These are phyloP conservation scores for Colletotrichum paranaense DNA, from an alignment of 2,329 filamentous ascomycete species.

Conservation along the genomic window DNA sequence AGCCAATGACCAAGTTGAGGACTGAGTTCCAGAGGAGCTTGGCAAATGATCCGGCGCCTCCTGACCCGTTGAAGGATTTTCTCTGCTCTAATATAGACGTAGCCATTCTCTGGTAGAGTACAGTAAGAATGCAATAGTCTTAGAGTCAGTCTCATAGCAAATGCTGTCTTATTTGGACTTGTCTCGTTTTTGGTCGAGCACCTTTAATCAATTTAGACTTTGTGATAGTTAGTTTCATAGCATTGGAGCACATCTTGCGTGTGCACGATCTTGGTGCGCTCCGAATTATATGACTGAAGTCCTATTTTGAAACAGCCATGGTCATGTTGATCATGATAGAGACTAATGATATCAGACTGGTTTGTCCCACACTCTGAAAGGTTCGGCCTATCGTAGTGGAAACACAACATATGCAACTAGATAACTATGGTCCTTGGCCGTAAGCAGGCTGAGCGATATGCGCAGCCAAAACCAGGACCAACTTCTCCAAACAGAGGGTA, in stretches of 20 bases:
- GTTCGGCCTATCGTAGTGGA: neutral
- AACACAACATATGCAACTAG: conserved; percentile 24
- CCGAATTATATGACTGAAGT: neutral
- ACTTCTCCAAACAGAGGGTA: neutral
- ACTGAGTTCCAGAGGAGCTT: conserved; percentile 43
- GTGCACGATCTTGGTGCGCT: neutral
- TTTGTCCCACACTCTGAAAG: neutral
- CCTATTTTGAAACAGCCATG: neutral
- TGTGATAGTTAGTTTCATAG: neutral
- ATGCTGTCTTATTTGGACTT: neutral
- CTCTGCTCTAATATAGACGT: neutral
- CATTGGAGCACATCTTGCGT: neutral
- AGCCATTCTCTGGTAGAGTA: neutral
- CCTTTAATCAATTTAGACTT: neutral
- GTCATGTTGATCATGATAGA: neutral
- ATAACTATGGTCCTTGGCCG: neutral
- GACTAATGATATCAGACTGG: neutral
- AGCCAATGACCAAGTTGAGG: conserved; percentile 43
- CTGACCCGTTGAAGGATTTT: conserved; percentile 44
- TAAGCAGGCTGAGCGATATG: neutral
- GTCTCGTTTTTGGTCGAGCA: neutral
- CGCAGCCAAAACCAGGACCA: neutral
- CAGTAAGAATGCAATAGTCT: neutral
- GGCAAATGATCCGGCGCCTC: conserved; percentile 44
- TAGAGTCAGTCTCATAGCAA: neutral